A percentile compares a stretch with the other conserved stretches of the same genome.
Evolutionary conservation across 345 rosid species (phyloP).

Genomic region (Brassica juncea): DNA sequence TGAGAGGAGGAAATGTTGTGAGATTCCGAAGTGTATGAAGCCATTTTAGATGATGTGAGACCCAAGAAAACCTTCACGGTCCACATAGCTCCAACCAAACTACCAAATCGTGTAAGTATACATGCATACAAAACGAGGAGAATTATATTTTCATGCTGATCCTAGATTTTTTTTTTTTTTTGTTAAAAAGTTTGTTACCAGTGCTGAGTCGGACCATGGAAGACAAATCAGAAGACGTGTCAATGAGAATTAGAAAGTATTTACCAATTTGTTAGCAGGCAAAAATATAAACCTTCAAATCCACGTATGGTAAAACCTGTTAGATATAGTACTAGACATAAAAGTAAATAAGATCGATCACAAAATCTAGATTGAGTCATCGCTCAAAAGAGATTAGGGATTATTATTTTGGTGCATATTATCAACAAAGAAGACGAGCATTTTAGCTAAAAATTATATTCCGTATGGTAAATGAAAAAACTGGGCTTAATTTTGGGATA

Average conservation of each 20-base stretch:
- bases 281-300: not conserved
- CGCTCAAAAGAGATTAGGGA: not conserved
- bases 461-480: no score
- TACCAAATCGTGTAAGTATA: not conserved
- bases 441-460: no score
- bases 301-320: not conserved
- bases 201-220: slow-evolving; percentile 78
- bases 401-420: no score
- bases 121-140: not conserved
- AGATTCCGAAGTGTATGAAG: not conserved
- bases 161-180: not conserved
- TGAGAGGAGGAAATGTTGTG: not conserved
- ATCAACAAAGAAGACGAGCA: no score
- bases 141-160: not conserved
- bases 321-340: not conserved
- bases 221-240: slow-evolving; percentile 41
- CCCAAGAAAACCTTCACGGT: not conserved
- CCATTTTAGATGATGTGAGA: not conserved
- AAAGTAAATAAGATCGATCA: not conserved
- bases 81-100: not conserved
- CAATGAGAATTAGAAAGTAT: slow-evolving; percentile 15
- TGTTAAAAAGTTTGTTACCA: slow-evolving; percentile 46
- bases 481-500: not conserved
- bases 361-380: not conserved
- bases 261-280: not conserved